Conservation (phyloP, 306 rosid genomes). For the Trifolium dubium region DNA sequence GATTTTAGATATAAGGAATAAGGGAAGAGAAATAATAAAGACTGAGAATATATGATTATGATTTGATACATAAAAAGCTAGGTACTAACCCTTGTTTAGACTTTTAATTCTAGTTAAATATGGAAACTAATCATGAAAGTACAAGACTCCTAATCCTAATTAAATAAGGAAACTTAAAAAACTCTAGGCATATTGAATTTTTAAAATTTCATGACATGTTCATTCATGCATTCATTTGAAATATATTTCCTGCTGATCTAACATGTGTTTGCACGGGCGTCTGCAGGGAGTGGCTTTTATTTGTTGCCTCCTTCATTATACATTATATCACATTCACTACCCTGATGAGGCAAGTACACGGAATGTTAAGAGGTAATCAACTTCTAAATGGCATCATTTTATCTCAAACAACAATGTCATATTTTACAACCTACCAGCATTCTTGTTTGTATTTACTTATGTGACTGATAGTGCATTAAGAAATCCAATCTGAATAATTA, state of each 20-base stretch:
- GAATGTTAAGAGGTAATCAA: slow-evolving; percentile 72
- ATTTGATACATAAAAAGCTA: neutral
- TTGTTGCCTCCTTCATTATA: slow-evolving; percentile 71
- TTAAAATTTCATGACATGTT: slow-evolving; percentile 16
- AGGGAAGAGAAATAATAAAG: neutral
- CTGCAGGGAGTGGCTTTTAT: slow-evolving; percentile 80
- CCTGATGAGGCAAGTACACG: slow-evolving; percentile 62
- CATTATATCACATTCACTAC: slow-evolving; percentile 63
- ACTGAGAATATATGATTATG: neutral
- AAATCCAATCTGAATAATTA: neutral
- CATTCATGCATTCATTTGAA: slow-evolving; percentile 36
- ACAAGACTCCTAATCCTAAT: neutral
- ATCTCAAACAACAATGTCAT: slow-evolving; percentile 34
- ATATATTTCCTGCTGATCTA: slow-evolving; percentile 10
- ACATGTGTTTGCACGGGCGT: slow-evolving; percentile 24
- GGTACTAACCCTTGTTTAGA: slow-evolving; percentile 1
- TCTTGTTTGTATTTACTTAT: slow-evolving; percentile 27
- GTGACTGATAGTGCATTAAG: neutral
- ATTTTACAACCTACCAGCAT: slow-evolving; percentile 2
- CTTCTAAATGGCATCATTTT: slow-evolving; percentile 36
- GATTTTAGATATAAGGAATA: slow-evolving; percentile 7
- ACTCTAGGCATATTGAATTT: slow-evolving; percentile 33
- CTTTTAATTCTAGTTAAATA: neutral
- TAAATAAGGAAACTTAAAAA: neutral
- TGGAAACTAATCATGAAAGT: neutral